phyloP scores from a whole-genome alignment of 2,329 filamentous ascomycete species.

The Penicillium sp. region DNA sequence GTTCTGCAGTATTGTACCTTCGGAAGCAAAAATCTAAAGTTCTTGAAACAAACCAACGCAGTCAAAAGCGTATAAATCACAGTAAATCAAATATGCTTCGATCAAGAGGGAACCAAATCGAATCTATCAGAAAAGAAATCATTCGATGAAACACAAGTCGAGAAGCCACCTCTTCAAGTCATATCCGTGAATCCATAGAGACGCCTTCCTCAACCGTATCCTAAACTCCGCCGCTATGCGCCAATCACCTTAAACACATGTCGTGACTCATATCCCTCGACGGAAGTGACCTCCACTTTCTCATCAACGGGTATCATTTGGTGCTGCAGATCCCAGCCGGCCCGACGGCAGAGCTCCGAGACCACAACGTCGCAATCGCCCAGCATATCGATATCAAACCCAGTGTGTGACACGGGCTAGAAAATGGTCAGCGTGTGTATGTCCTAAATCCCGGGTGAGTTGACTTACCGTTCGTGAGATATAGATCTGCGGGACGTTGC shows the following conservation, averaged over 20 bases:
- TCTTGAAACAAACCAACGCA: not conserved
- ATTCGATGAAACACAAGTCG: conserved; percentile 2
- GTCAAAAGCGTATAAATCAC: not conserved
- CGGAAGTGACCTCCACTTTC: conserved; percentile 55
- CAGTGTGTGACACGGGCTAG: conserved; percentile 76
- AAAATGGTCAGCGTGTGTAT: conserved; percentile 9
- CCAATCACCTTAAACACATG: conserved; percentile 42
- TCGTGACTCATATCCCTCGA: conserved; percentile 49
- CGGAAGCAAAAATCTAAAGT: not conserved
- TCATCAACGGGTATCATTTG: conserved; percentile 76
- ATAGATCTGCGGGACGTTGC: conserved; percentile 84
- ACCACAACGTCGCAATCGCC: conserved; percentile 93
- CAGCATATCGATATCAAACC: conserved; percentile 95
- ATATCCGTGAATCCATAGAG: conserved; percentile 21
- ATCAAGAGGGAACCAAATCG: not conserved
- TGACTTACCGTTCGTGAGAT: conserved; percentile 69
- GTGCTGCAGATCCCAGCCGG: conserved; percentile 77
- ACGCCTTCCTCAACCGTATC: conserved; percentile 29
- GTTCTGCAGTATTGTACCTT: not conserved
- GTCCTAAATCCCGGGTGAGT: not conserved
- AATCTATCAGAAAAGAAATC: conserved; percentile 5
- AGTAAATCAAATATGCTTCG: not conserved
- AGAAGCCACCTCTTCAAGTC: conserved; percentile 6
- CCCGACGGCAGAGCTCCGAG: conserved; percentile 75
- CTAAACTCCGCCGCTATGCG: conserved; percentile 40